Percentiles rank a stretch among this genome's conserved stretches.
Evolutionary conservation across 2,329 filamentous ascomycete species (phyloP).

Genomic region (Phyllosticta ampelicida): DNA sequence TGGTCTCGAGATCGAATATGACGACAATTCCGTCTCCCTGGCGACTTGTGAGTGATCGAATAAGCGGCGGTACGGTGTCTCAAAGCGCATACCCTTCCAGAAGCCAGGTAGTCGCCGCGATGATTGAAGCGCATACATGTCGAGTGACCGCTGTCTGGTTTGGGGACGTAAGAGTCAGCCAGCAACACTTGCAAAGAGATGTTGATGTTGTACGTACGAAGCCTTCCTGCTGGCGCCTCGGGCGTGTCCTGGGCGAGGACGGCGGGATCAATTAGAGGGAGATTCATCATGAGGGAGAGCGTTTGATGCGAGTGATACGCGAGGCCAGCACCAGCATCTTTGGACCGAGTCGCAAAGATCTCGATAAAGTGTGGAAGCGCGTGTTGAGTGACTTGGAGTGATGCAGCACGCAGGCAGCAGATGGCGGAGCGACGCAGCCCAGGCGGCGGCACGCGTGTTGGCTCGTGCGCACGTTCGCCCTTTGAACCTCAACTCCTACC

Average conservation of each 20-base stretch:
- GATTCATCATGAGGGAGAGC: conserved; percentile 46
- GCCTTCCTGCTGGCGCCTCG: conserved; percentile 76
- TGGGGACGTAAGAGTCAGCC: conserved; percentile 22
- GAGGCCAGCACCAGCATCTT: background rate
- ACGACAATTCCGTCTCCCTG: conserved; percentile 80
- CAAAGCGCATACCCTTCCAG: conserved; percentile 57
- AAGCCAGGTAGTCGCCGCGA: conserved; percentile 87
- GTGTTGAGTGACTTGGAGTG: background rate
- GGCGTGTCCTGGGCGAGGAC: conserved; percentile 74
- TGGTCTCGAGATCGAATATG: conserved; percentile 95
- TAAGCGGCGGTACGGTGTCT: conserved; percentile 8
- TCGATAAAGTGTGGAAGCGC: background rate
- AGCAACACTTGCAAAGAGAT: conserved; percentile 48
- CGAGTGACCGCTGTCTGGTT: conserved; percentile 48
- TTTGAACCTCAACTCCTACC: conserved; percentile 6
- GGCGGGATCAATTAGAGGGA: conserved; percentile 61
- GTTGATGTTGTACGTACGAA: conserved; percentile 48
- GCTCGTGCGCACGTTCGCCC: background rate
- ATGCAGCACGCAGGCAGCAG: background rate
- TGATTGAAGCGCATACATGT: conserved; percentile 78
- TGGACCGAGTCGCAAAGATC: background rate
- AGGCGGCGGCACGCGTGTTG: background rate
- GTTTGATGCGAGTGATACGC: background rate
- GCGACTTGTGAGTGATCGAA: conserved; percentile 12
- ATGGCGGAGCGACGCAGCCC: background rate